Evolutionary conservation across 345 rosid species (phyloP), one percentile per base, ranked within the genome.

Genomic region (Eucalyptus erythrocorys): DNA sequence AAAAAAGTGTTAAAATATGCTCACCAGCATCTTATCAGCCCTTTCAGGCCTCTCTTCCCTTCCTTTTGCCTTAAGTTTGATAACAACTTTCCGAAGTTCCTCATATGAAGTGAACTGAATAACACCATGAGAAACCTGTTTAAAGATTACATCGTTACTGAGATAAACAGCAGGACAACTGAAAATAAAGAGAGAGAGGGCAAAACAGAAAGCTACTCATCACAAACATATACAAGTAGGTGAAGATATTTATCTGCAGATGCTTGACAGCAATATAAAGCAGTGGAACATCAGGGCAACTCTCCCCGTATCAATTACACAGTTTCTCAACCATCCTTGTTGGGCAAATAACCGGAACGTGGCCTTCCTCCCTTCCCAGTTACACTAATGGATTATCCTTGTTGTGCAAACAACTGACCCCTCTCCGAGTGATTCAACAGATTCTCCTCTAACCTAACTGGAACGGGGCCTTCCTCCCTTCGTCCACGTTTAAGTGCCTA

Each of bases 81-180:
- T 90, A 90, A 92, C 49, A 90, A 92, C 51, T 91, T 94, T 96
- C 24, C 97, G 98, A 86, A 96, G 95, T 90, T 97, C 99, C 93
- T 97, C 98, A 89, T 97, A 96, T 43, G 94, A 93, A 37, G 98
- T 96, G 90, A 97, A 96, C 93, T 96, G 99, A 92, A 96, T 91
- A 84, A 96, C 99, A 87, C 98, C 99, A 90, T 96, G 99, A 89
- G 98, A 96, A 93, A 96, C 97, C 99, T 96, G 98, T 96, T 95
- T 92, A 94, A 93, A 91, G 89, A 92, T 89, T 87, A 49, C 40
- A n/a, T 88, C 43, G 88, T 85, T 84, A 21, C 27, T 59, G 15
- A 59, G 32, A 59, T 59, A 59, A 59, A 59, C 15, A 59, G 42
- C 76, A 59, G 85, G 86, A 87, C 81, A 82, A 13, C 53, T 45